A percentile compares a stretch with the other conserved stretches of the same genome.
These are phyloP conservation scores for Podaxis sp. DNA, from an alignment of 768 basidiomycete species.

Conservation along the genomic window DNA sequence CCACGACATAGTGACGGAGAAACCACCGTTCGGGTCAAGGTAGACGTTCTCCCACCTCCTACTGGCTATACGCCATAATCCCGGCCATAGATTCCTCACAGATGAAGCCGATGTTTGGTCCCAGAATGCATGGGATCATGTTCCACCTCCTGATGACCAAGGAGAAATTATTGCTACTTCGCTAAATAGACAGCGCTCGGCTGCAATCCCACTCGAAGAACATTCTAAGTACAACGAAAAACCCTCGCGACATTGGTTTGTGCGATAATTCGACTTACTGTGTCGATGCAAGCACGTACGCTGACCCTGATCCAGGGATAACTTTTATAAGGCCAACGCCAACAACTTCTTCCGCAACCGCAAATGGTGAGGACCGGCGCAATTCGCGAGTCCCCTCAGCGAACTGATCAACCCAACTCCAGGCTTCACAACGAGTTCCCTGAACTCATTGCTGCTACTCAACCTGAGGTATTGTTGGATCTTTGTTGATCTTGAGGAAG, in stretches of 20 bases:
- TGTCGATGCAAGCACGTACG: not conserved
- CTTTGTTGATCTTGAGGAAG: constrained; percentile 5
- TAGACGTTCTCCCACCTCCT: constrained; percentile 18
- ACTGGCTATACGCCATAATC: not conserved
- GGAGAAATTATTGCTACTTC: constrained; percentile 65
- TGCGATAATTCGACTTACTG: not conserved
- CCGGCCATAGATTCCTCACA: constrained; percentile 54
- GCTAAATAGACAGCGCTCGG: constrained; percentile 61
- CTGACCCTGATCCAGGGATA: constrained; percentile 63
- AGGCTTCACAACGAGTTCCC: constrained; percentile 96
- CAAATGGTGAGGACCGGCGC: constrained; percentile 57
- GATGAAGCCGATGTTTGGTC: constrained; percentile 73
- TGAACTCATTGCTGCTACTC: constrained; percentile 69
- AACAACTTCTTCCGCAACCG: constrained; percentile 93
- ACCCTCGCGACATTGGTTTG: constrained; percentile 69
- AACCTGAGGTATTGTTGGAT: constrained; percentile 46
- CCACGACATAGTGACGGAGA: constrained; percentile 47
- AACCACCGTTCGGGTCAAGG: constrained; percentile 74
- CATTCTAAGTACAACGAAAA: constrained; percentile 68
- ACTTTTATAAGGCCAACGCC: constrained; percentile 84
- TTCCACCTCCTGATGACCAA: constrained; percentile 80
- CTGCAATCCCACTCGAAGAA: constrained; percentile 73
- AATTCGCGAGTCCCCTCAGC: not conserved
- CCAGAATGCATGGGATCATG: constrained; percentile 92
- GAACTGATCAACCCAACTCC: constrained; percentile 13